These are phyloP conservation scores for Rhodosporidiobolus sp. DNA, from an alignment of 768 basidiomycete species.

Conservation along the genomic window DNA sequence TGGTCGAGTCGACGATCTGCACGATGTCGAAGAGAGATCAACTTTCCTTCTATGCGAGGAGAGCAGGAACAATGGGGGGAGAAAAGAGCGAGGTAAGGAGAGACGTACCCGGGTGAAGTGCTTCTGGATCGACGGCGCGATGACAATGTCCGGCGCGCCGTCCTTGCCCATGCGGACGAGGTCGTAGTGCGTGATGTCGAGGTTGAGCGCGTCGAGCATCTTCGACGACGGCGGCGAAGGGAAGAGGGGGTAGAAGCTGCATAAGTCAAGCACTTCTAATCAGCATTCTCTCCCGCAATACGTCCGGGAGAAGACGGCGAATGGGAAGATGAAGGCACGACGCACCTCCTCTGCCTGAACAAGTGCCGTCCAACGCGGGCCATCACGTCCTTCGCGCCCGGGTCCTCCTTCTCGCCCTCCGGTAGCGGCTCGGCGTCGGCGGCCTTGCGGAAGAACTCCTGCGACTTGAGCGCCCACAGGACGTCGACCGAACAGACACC, in stretches of 20 bases:
- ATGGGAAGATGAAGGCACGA: neutral
- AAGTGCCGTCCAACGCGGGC: slow-evolving; percentile 72
- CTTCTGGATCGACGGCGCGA: slow-evolving; percentile 82
- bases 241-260: slow-evolving; percentile 91
- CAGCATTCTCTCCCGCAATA: neutral
- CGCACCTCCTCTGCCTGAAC: slow-evolving; percentile 79
- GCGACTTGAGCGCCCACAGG: slow-evolving; percentile 80
- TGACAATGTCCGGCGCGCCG: slow-evolving; percentile 65
- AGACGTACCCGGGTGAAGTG: slow-evolving; percentile 79
- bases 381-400: slow-evolving; percentile 62
- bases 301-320: neutral
- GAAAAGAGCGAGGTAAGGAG: neutral
- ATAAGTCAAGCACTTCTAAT: neutral
- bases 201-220: slow-evolving; percentile 59
- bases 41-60: neutral
- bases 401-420: slow-evolving; percentile 44
- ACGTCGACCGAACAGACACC: slow-evolving; percentile 79
- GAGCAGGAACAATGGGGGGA: neutral
- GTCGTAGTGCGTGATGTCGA: slow-evolving; percentile 77
- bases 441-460: slow-evolving; percentile 61
- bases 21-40: neutral
- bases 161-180: slow-evolving; percentile 52
- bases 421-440: slow-evolving; percentile 51
- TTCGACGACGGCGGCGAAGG: slow-evolving; percentile 76
- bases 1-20: slow-evolving; percentile 72